phyloP scores from a whole-genome alignment of 805 yeast genomes.

The Candida qinlingensis region DNA sequence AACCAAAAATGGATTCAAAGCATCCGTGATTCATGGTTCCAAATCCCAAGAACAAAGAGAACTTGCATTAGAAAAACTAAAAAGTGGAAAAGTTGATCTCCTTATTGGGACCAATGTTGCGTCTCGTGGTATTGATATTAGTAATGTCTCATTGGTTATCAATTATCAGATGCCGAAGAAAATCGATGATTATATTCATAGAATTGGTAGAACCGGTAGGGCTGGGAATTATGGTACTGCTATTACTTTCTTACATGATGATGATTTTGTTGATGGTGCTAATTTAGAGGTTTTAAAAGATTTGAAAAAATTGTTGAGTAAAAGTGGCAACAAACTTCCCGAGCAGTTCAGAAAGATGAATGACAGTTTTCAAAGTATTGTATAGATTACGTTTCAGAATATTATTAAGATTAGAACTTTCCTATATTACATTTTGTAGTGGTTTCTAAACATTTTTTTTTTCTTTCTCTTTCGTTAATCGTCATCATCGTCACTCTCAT shows the following conservation, averaged over 20 bases:
- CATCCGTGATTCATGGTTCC: constrained; percentile 78
- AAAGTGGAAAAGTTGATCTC: constrained; percentile 49
- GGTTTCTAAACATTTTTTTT: no score
- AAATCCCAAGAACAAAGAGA: constrained; percentile 85
- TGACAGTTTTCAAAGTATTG: constrained; percentile 7
- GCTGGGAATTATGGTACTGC: constrained; percentile 83
- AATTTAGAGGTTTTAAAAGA: constrained; percentile 38
- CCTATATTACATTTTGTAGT: no score
- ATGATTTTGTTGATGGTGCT: constrained; percentile 32
- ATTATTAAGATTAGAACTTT: no score
- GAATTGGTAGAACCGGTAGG: constrained; percentile 96
- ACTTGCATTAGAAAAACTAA: constrained; percentile 56
- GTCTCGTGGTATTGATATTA: constrained; percentile 93
- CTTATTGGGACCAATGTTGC: constrained; percentile 94
- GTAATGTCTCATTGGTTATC: constrained; percentile 76
- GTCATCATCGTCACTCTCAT: constrained; percentile 7
- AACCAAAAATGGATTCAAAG: constrained; percentile 37
- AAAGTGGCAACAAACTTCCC: constrained; percentile 21
- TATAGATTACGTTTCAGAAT: not conserved
- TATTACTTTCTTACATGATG: constrained; percentile 68
- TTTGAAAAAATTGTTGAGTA: constrained; percentile 17
- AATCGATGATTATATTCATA: constrained; percentile 82
- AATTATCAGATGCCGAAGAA: constrained; percentile 79
- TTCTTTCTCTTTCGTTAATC: not conserved
- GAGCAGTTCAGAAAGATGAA: constrained; percentile 16